These are phyloP conservation scores for Massariosphaeria phaeospora DNA, from an alignment of 495 filamentous ascomycete species.

Conservation along the genomic window DNA sequence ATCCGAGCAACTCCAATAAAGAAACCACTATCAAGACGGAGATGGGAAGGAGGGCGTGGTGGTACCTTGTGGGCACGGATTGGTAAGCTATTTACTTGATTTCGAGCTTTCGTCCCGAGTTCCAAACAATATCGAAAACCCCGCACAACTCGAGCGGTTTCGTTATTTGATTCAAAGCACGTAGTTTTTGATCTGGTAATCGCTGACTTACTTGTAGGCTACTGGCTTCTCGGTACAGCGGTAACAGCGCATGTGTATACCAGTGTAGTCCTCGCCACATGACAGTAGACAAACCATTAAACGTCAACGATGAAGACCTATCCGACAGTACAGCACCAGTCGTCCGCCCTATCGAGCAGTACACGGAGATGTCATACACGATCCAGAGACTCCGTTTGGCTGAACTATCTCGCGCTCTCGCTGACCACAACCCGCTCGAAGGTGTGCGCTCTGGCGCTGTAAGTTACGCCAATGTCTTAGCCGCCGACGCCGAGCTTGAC, in stretches of 20 bases:
- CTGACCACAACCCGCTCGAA: slow-evolving; percentile 41
- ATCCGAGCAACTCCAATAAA: slow-evolving; percentile 26
- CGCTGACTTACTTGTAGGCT: slow-evolving; percentile 49
- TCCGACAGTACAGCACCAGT: slow-evolving; percentile 35
- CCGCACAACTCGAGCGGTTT: no score
- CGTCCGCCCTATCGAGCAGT: slow-evolving; percentile 38
- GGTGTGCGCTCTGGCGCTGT: slow-evolving; percentile 5
- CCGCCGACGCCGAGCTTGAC: slow-evolving; percentile 39
- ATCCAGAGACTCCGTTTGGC: slow-evolving; percentile 46
- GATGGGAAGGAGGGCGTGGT: slow-evolving; percentile 48
- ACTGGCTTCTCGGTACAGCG: slow-evolving; percentile 33
- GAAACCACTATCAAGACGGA: slow-evolving; percentile 39
- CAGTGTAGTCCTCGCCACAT: slow-evolving; percentile 44
- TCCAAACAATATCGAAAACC: no score
- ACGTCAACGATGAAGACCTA: slow-evolving; percentile 47
- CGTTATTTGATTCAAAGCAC: no score
- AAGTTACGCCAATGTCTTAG: slow-evolving; percentile 32
- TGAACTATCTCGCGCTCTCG: slow-evolving; percentile 45
- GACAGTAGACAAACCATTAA: slow-evolving; percentile 44
- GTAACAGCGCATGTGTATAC: slow-evolving; percentile 44
- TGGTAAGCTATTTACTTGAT: slow-evolving; percentile 38
- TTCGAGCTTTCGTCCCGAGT: no score
- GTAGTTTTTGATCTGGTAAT: no score
- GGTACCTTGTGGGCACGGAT: slow-evolving; percentile 47
- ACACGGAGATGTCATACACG: slow-evolving; percentile 47